phyloP scores from a whole-genome alignment of 78 protist species.

The Speleostelium caveatum region DNA sequence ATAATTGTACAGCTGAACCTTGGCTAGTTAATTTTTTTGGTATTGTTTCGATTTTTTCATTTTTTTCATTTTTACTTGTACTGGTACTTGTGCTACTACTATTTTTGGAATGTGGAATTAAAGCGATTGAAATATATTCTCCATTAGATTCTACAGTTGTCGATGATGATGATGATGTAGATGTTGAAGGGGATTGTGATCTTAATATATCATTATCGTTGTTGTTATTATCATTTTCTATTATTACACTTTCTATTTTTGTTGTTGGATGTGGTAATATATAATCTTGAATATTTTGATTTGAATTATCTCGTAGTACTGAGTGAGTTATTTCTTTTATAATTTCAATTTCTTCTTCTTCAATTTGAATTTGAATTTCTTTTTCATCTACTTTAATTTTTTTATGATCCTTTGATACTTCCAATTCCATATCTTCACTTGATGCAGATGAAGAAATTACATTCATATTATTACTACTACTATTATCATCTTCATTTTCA shows the following conservation, averaged over 20 bases:
- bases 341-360: not conserved
- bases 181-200: not conserved
- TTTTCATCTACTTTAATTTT: constrained; percentile 6
- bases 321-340: not conserved
- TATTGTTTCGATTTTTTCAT: not conserved
- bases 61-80: not conserved
- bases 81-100: not conserved
- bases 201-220: not conserved
- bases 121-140: no score
- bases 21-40: not conserved
- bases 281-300: not conserved
- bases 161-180: not conserved
- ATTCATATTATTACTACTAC: not conserved
- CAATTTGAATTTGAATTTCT: not conserved
- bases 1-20: constrained; percentile 10
- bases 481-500: not conserved
- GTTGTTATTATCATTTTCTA: not conserved
- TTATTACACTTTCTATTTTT: no score
- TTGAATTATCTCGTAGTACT: not conserved
- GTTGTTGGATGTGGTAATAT: not conserved
- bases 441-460: not conserved
- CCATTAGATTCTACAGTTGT: no score
- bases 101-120: no score
- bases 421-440: no score
- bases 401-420: not conserved